phyloP scores from a whole-genome alignment of 1,139 yeast genomes.

The Zygosaccharomyces pseudobailii region DNA sequence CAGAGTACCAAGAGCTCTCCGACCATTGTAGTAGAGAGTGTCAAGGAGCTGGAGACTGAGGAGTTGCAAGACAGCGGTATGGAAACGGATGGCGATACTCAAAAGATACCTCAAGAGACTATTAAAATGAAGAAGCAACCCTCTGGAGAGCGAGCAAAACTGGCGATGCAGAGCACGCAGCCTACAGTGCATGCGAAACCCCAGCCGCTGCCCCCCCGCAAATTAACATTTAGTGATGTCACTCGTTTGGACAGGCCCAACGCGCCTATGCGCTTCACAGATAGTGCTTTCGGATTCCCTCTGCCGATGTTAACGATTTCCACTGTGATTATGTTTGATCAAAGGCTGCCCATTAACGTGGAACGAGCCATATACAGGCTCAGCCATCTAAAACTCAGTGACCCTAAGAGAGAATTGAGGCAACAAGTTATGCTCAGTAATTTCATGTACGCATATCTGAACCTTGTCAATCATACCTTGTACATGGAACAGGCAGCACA shows the following conservation, averaged over 20 bases:
- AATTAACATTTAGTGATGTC: conserved; percentile 34
- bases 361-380: conserved; percentile 92
- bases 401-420: conserved; percentile 82
- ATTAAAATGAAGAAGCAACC: conserved; percentile 9
- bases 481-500: conserved; percentile 58
- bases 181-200: neutral
- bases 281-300: conserved; percentile 82
- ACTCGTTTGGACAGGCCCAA: conserved; percentile 42
- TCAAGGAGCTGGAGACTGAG: conserved; percentile 8
- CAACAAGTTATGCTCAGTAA: conserved; percentile 91
- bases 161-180: neutral
- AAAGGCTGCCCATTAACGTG: conserved; percentile 87
- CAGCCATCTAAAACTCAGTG: conserved; percentile 88
- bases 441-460: conserved; percentile 95
- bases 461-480: conserved; percentile 83
- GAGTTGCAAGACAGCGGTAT: conserved; percentile 9
- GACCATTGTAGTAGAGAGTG: conserved; percentile 7
- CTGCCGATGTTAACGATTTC: conserved; percentile 74
- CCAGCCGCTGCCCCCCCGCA: conserved; percentile 30
- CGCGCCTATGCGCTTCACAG: conserved; percentile 73
- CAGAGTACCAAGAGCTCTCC: conserved; percentile 18
- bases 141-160: neutral
- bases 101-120: conserved; percentile 6
- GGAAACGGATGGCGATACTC: conserved; percentile 2
- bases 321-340: conserved; percentile 72